phyloP scores from a whole-genome alignment of 1,139 yeast species.

The Candida glucosophila region DNA sequence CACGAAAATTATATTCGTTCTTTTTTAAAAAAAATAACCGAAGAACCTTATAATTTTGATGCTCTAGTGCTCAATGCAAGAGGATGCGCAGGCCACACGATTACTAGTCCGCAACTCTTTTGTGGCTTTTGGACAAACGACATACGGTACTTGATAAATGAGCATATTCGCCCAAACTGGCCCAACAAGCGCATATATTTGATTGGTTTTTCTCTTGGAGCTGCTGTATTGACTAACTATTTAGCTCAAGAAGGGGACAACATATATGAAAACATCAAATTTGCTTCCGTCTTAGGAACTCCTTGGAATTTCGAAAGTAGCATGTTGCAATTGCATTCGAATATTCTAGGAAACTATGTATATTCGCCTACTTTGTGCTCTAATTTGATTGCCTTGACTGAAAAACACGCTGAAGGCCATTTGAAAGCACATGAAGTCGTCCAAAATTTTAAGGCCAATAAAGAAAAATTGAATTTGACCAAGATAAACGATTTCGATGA shows the following conservation, averaged over 20 bases:
- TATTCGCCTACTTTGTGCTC: constrained; percentile 49
- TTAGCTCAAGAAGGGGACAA: constrained; percentile 42
- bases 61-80: constrained; percentile 49
- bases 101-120: constrained; percentile 51
- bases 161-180: constrained; percentile 34
- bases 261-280: constrained; percentile 30
- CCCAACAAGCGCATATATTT: constrained; percentile 44
- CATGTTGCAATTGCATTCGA: constrained; percentile 31
- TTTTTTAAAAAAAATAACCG: constrained; percentile 25
- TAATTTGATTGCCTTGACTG: constrained; percentile 36
- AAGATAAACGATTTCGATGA: constrained; percentile 41
- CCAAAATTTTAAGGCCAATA: constrained; percentile 22
- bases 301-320: constrained; percentile 54
- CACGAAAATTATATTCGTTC: constrained; percentile 50
- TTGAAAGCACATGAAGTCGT: constrained; percentile 18
- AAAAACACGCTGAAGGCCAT: constrained; percentile 29
- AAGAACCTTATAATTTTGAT: constrained; percentile 32
- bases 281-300: constrained; percentile 41
- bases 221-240: constrained; percentile 46
- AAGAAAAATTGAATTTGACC: constrained; percentile 23
- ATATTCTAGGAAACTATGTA: constrained; percentile 35
- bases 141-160: constrained; percentile 43
- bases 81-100: constrained; percentile 52
- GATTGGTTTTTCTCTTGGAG: constrained; percentile 53
- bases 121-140: constrained; percentile 60